Conservation (phyloP, 129 eudicot genomes). For the Calendula officinalis region DNA sequence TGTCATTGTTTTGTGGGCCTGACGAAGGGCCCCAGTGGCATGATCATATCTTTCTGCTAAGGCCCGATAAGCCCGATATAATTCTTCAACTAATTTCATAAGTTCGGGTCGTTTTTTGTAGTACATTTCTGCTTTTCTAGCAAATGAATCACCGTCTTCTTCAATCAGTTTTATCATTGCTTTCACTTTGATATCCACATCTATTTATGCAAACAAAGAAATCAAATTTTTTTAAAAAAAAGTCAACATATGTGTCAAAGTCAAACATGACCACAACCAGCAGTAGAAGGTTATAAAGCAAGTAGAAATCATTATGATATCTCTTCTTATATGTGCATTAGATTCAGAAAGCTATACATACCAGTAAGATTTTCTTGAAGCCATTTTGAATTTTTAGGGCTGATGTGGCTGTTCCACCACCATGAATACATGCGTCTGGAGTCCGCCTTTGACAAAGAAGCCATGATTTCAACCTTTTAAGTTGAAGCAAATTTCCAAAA, state of each 20-base stretch:
- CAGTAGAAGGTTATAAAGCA: neutral
- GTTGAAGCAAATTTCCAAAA: neutral
- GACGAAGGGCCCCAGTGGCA: constrained; percentile 95
- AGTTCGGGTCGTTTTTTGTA: constrained; percentile 94
- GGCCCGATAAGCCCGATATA: constrained; percentile 89
- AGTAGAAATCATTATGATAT: neutral
- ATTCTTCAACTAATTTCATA: constrained; percentile 89
- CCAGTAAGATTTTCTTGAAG: constrained; percentile 95
- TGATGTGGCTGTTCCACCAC: constrained; percentile 99
- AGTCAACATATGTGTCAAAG: neutral
- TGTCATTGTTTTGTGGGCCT: constrained; percentile 86
- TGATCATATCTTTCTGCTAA: constrained; percentile 95
- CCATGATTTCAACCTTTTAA: constrained; percentile 46
- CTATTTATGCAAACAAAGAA: constrained; percentile 32
- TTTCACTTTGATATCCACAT: constrained; percentile 79
- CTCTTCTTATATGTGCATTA: neutral
- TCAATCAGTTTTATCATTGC: constrained; percentile 91
- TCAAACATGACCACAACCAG: too few relatives aligned
- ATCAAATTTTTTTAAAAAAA: neutral
- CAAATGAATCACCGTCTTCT: constrained; percentile 93
- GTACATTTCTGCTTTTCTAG: constrained; percentile 94
- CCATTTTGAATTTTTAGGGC: constrained; percentile 97
- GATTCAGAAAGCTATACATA: constrained; percentile 17
- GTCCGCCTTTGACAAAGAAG: constrained; percentile 46
- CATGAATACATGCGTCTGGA: constrained; percentile 79